Base-by-base conservation (phyloP, 2,329 filamentous ascomycete species). In the Venturia asperata region DNA sequence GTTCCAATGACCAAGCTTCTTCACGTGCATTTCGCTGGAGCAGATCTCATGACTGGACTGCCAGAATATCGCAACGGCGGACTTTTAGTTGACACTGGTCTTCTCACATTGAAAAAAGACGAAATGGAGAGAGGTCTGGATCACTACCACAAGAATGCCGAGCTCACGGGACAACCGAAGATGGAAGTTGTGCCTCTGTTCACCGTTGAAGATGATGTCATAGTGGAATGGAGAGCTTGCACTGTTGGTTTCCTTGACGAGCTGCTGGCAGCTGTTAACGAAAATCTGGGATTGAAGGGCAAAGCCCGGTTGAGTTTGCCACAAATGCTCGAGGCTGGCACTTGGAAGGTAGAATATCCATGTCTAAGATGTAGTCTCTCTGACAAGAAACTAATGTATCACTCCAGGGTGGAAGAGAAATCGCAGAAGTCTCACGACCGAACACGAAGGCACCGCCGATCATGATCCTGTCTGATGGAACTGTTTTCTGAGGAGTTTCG, bases 381-480 rank as follows among this genome's bases (percentile, higher is more conserved):
- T 64, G 19, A 66, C 41, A 30, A 56, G 30, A 58, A 42, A 49
- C 63, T 73, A 72, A 72, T 73, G 68, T 63, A 64, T 66, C 85
- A 68, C 62, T 55, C 55, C 68, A 86, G 92, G 93, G 93, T 71
- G 94, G 94, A 67, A 87, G 94, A 73, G 94, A 97, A 78, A 89
- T 97, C 74, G 94, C 94, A 68, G 93, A 97, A 79, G 91, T 97
- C 69, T 93, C 91, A 70, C 84, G 94, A 70, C 94, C 94, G 27
- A 97, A 97, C 72, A 97, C 94, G 63, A 96, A 94, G 78, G 91
- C 96, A 75, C 91, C 93, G 41, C 94, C 94, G 5, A 97, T 99
- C 73, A 87, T 97, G 78, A 97, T 97, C 71, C 84, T 96, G 70
- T 96, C 91, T 69, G 94, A 99, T 75, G 94, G 94, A 68, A 97